These are phyloP conservation scores for Fonsecaea monophora DNA, from an alignment of 2,329 filamentous ascomycete species.

Conservation along the genomic window DNA sequence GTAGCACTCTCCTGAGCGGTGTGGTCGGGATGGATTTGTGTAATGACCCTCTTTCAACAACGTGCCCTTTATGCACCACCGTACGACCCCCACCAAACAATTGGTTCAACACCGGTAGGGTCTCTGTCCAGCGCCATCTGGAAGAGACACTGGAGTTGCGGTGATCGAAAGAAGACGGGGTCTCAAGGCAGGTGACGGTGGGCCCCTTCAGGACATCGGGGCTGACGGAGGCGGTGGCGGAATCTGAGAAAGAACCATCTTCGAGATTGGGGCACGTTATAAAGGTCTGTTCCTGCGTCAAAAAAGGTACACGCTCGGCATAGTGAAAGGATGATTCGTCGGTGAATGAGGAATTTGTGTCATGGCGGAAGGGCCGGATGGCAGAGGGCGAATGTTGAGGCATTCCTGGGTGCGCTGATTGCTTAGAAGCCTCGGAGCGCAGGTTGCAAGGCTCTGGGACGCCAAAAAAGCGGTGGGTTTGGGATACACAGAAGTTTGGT, in stretches of 20 bases:
- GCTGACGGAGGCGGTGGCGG: slow-evolving; percentile 16
- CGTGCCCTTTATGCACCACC: slow-evolving; percentile 21
- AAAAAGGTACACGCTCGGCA: slow-evolving; percentile 32
- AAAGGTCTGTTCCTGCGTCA: slow-evolving; percentile 33
- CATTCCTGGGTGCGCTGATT: slow-evolving; percentile 26
- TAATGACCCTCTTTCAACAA: slow-evolving; percentile 10
- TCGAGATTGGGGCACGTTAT: slow-evolving; percentile 26
- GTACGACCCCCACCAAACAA: slow-evolving; percentile 8
- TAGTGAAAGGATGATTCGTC: slow-evolving; percentile 22
- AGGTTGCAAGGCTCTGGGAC: slow-evolving; percentile 11
- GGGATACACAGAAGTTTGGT: background rate
- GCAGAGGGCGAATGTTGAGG: slow-evolving; percentile 20
- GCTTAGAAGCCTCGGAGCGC: background rate
- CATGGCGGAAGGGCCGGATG: slow-evolving; percentile 29
- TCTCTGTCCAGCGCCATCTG: slow-evolving; percentile 27
- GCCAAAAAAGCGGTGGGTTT: slow-evolving; percentile 4
- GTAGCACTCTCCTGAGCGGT: slow-evolving; percentile 28
- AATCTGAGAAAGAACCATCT: slow-evolving; percentile 26
- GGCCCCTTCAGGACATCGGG: slow-evolving; percentile 29
- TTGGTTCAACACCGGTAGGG: slow-evolving; percentile 9
- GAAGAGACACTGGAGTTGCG: slow-evolving; percentile 9
- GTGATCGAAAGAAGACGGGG: slow-evolving; percentile 18
- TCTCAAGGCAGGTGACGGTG: slow-evolving; percentile 23
- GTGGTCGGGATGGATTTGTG: slow-evolving; percentile 18
- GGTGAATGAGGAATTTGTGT: background rate